Evolutionary conservation across 83 land plant genomes (phyloP).

Genomic region (Picea abies): DNA sequence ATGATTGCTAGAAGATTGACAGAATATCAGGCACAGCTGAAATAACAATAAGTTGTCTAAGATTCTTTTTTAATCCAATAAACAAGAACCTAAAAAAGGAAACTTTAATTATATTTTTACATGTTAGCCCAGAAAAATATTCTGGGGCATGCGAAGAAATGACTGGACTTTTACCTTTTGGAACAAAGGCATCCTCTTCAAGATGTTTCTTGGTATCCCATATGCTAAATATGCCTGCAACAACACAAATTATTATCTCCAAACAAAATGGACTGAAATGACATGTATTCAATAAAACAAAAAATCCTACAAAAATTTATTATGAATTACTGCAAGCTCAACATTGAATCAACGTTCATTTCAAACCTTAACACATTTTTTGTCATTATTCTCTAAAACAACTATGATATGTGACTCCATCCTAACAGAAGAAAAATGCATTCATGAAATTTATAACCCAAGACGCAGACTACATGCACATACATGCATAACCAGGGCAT

Average conservation of each 20-base stretch:
- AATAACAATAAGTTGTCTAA: too few relatives aligned
- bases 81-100: too few relatives aligned
- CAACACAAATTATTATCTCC: not conserved
- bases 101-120: too few relatives aligned
- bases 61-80: too few relatives aligned
- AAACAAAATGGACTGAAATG: not conserved
- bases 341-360: not conserved
- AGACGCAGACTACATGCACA: conserved; percentile 4
- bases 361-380: not conserved
- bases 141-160: too few relatives aligned
- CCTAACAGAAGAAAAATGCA: not conserved
- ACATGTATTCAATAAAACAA: not conserved
- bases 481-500: conserved; percentile 97
- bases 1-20: too few relatives aligned
- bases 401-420: not conserved
- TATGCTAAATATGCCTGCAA: conserved; percentile 93
- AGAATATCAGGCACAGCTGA: too few relatives aligned
- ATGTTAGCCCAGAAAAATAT: too few relatives aligned
- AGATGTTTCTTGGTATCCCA: conserved; percentile 72
- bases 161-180: conserved; percentile 68
- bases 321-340: not conserved
- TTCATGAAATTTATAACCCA: not conserved
- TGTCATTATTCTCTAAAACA: not conserved
- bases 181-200: conserved; percentile 84
- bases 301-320: not conserved